Conservation (phyloP, 768 basidiomycete species). For the Lactarius sanguifluus region DNA sequence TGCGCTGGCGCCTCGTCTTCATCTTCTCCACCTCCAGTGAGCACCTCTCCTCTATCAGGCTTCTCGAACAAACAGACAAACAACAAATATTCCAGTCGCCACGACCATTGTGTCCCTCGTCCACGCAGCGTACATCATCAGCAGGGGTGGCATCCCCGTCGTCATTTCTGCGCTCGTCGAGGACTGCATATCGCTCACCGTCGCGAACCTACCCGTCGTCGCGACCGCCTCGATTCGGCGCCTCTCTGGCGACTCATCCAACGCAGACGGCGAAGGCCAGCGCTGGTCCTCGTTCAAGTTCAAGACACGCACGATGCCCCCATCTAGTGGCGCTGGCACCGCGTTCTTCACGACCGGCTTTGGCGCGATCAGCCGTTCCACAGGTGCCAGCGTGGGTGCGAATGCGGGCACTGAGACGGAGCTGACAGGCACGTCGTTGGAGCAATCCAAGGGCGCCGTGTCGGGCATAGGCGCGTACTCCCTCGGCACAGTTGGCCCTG, state of each 20-base stretch:
- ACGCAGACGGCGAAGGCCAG: constrained; percentile 26
- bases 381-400: background rate
- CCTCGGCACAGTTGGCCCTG: background rate
- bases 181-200: constrained; percentile 29
- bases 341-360: background rate
- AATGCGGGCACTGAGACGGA: background rate
- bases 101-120: constrained; percentile 36
- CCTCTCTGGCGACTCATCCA: background rate
- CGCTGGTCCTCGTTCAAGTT: constrained; percentile 31
- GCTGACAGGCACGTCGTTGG: background rate
- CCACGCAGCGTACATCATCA: constrained; percentile 35
- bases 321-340: background rate
- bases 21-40: constrained; percentile 56
- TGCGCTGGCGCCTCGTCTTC: constrained; percentile 45
- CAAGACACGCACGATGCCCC: constrained; percentile 21
- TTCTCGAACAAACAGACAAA: background rate
- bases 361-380: background rate
- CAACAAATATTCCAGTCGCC: constrained; percentile 23
- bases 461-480: background rate
- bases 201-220: constrained; percentile 26
- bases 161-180: constrained; percentile 37
- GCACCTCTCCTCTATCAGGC: background rate
- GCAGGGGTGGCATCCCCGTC: constrained; percentile 33
- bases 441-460: background rate
- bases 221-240: constrained; percentile 23